These are phyloP conservation scores for Mucor mucedo DNA, from an alignment of 371 early-diverging fungal genomes.

Conservation along the genomic window DNA sequence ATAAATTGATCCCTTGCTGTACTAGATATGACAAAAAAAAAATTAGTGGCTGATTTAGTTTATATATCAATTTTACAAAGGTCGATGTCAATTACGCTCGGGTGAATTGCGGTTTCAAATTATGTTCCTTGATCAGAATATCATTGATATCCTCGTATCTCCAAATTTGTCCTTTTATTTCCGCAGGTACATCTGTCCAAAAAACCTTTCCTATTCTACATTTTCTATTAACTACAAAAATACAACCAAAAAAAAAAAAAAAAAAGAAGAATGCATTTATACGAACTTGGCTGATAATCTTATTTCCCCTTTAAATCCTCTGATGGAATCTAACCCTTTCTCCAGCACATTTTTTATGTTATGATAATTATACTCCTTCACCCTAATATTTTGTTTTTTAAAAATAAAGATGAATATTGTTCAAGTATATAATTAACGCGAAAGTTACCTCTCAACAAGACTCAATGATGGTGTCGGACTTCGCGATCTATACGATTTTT, in stretches of 20 bases:
- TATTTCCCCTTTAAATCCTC: slow-evolving; percentile 48
- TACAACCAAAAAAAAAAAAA: not conserved
- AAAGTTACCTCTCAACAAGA: not conserved
- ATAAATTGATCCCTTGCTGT: slow-evolving; percentile 7
- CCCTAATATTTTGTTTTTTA: slow-evolving; percentile 12
- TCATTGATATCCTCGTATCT: slow-evolving; percentile 46
- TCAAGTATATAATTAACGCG: not conserved
- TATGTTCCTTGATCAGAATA: slow-evolving; percentile 39
- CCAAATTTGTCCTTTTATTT: slow-evolving; percentile 40
- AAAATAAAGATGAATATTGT: not conserved
- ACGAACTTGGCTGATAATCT: slow-evolving; percentile 48
- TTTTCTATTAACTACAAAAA: no score
- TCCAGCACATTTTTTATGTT: slow-evolving; percentile 34
- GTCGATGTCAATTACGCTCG: slow-evolving; percentile 36
- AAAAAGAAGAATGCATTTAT: not conserved
- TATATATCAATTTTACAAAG: not conserved
- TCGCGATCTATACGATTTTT: slow-evolving; percentile 12
- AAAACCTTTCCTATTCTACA: slow-evolving; percentile 53
- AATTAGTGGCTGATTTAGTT: no score
- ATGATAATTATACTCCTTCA: slow-evolving; percentile 42
- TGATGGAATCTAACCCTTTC: slow-evolving; percentile 36
- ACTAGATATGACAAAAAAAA: not conserved
- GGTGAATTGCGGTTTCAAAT: slow-evolving; percentile 37
- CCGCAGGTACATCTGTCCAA: slow-evolving; percentile 33
- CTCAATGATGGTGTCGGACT: not conserved